Base-by-base conservation (phyloP, 163 green algal genomes). In the Dunaliella salina region DNA sequence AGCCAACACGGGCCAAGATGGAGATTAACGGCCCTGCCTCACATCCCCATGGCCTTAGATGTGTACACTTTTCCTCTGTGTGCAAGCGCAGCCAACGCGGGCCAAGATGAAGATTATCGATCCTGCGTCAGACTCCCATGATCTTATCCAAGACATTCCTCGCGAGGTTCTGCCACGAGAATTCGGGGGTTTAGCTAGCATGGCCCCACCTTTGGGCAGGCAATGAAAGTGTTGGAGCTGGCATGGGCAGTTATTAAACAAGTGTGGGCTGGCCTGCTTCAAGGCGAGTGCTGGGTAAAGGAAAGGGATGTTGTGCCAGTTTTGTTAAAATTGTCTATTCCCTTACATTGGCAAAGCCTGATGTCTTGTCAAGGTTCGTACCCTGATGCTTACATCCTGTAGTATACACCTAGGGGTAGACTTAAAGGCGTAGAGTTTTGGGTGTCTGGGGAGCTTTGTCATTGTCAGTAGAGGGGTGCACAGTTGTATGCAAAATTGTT, bases 51-150 rank as follows among this genome's bases (percentile, higher is more conserved):
- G 79, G 45, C n/a, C 79, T 82, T 11, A n/a, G 29, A 8, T 50
- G 40, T 50, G 8, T 50, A 50, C 40, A 15, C 40, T 50, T 3
- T 50, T 50, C 40, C 40, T 50, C 8, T 75, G 63, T 29, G 24
- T 75, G 63, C 57, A 69, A 75, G 22, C 20, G 63, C 63, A 75
- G 63, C 79, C 79, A 24, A 82, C 79, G 25, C 79, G 79, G 8
- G 45, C 40, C 79, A 82, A 82, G 79, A 82, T 82, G 32, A 82
- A 82, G 79, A 45, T 82, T 33, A 82, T 82, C 25, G 79, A 82
- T 33, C 79, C 79, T n/a, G 30, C 79, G 26, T 24, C 34, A 57
- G 35, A 82, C 33, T 30, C n/a, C 22, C 63, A 75, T 82, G 79
- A 82, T 8, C 79, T 82, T 24, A n/a, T 82, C 32, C 32, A 82